Evolutionary conservation across 2,329 filamentous ascomycete species (phyloP).

Genomic region (Talaromyces sp.): DNA sequence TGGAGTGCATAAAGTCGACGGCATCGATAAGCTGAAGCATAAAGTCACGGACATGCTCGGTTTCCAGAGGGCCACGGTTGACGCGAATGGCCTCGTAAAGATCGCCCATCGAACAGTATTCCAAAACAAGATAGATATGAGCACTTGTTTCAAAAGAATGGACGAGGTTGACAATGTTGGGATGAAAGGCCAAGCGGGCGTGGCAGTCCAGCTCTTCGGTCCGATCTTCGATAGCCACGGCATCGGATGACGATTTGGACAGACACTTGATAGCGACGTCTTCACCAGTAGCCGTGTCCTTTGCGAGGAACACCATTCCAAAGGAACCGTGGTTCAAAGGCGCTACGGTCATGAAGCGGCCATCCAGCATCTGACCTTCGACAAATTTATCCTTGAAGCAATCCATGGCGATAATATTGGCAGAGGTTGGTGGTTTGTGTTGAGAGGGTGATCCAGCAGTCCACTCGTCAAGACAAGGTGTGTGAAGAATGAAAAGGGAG

Average conservation of each 20-base stretch:
- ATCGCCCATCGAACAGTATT: conserved; percentile 93
- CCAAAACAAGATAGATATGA: conserved; percentile 86
- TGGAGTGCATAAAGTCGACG: conserved; percentile 82
- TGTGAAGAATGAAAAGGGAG: neutral
- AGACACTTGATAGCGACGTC: conserved; percentile 94
- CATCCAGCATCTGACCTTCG: conserved; percentile 39
- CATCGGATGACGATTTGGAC: conserved; percentile 68
- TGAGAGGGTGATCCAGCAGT: conserved; percentile 18
- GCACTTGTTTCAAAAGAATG: conserved; percentile 87
- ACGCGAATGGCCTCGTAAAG: conserved; percentile 94
- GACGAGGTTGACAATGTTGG: conserved; percentile 89
- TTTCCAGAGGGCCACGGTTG: conserved; percentile 82
- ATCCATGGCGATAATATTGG: conserved; percentile 19
- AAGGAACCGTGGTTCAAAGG: conserved; percentile 98
- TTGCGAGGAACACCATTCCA: conserved; percentile 95
- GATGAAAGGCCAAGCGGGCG: conserved; percentile 68
- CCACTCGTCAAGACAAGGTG: conserved; percentile 7
- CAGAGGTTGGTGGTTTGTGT: conserved; percentile 14
- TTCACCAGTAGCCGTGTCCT: conserved; percentile 68
- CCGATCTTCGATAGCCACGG: conserved; percentile 72
- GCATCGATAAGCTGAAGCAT: conserved; percentile 92
- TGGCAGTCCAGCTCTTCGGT: conserved; percentile 62
- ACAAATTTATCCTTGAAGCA: conserved; percentile 32
- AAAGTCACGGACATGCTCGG: conserved; percentile 92
- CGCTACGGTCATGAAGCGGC: conserved; percentile 84